Conservation (phyloP, 1,139 yeast species). For the Pneumocystis canis region DNA sequence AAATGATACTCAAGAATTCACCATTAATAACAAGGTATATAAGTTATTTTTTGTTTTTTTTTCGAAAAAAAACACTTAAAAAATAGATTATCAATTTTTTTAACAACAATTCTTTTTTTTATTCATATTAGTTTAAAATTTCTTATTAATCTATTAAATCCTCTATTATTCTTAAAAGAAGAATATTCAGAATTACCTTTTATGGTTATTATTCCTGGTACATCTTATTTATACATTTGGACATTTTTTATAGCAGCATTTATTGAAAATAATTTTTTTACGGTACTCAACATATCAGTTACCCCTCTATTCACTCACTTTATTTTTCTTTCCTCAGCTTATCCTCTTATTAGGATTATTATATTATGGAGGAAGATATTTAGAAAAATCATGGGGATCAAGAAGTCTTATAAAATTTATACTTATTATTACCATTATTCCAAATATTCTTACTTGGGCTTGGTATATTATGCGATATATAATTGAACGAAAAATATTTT, state of each 20-base stretch:
- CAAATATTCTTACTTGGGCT: constrained; percentile 40
- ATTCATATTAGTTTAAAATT: constrained; percentile 4
- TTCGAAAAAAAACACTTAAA: neutral
- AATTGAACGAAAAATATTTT: constrained; percentile 13
- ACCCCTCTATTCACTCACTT: neutral
- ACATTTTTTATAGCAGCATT: constrained; percentile 57
- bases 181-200: neutral
- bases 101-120: constrained; percentile 3
- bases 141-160: neutral
- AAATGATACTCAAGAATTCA: neutral
- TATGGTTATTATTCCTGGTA: constrained; percentile 55
- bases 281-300: constrained; percentile 23
- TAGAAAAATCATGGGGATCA: constrained; percentile 43
- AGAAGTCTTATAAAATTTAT: constrained; percentile 48
- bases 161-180: neutral
- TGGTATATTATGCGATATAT: constrained; percentile 28
- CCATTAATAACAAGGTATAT: neutral
- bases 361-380: constrained; percentile 38
- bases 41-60: neutral
- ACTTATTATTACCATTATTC: constrained; percentile 40
- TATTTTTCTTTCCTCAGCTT: neutral
- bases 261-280: constrained; percentile 46
- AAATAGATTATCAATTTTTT: constrained; percentile 2
- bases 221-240: constrained; percentile 53
- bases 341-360: constrained; percentile 37